Conservation (phyloP, 164 flowering plant species). For the Macadamia integrifolia region DNA sequence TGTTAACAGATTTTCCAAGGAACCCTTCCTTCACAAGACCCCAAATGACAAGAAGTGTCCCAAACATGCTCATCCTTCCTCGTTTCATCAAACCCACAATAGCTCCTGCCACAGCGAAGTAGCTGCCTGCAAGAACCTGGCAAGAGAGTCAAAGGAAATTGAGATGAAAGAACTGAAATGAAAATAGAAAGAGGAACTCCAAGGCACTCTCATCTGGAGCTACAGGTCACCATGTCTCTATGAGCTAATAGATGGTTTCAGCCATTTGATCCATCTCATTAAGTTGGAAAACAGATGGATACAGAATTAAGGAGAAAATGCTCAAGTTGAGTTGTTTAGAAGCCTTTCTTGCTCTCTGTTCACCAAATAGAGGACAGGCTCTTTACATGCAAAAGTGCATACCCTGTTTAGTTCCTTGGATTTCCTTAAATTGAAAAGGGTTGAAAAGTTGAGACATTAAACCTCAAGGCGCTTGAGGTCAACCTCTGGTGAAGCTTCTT, state of each 20-base stretch:
- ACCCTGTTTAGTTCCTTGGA: background rate
- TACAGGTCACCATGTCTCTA: no score
- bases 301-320: no score
- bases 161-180: background rate
- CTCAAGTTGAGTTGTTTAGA: no score
- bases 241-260: no score
- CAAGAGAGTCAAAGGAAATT: background rate
- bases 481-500: conserved; percentile 58
- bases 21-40: conserved; percentile 93
- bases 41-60: conserved; percentile 81
- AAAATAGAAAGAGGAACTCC: background rate
- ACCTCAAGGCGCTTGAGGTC: conserved; percentile 97
- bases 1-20: conserved; percentile 58
- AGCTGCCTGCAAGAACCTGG: conserved; percentile 97
- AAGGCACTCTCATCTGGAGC: background rate
- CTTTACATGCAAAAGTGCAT: no score
- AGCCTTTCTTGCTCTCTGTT: no score
- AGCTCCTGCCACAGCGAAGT: conserved; percentile 87
- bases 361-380: no score
- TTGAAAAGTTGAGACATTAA: conserved; percentile 7
- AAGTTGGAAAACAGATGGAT: no score
- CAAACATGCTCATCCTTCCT: conserved; percentile 94
- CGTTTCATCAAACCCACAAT: conserved; percentile 68
- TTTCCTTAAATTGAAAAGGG: background rate
- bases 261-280: no score